Percentiles rank a stretch among this genome's conserved stretches.
Conservation (phyloP, 768 basidiomycete genomes). For the Royoungia palumana region DNA sequence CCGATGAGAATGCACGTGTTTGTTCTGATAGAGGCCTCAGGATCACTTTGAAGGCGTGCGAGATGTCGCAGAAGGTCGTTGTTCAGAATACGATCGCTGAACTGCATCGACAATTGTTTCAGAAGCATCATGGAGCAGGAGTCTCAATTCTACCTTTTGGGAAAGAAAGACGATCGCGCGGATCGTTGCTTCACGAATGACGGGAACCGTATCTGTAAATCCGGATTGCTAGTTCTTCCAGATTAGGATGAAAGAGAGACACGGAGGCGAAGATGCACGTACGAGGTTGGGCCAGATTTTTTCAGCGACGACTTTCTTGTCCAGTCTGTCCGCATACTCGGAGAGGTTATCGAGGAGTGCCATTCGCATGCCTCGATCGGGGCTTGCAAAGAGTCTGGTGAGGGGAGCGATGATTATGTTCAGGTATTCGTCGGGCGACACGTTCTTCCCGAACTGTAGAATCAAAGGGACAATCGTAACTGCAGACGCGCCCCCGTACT, state of each 20-base stretch:
- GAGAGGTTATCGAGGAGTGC: conserved; percentile 83
- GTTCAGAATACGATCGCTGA: conserved; percentile 89
- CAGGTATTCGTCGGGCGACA: conserved; percentile 68
- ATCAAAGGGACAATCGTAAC: conserved; percentile 80
- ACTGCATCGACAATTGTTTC: conserved; percentile 39
- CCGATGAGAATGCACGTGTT: conserved; percentile 97
- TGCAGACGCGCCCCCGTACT: conserved; percentile 76
- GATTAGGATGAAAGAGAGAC: not conserved
- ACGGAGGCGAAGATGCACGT: not conserved
- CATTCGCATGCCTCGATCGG: conserved; percentile 93
- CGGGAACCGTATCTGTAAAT: conserved; percentile 89
- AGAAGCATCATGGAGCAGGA: not conserved
- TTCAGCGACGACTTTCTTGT: conserved; percentile 79
- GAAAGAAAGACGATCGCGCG: conserved; percentile 82
- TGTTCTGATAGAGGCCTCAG: conserved; percentile 93
- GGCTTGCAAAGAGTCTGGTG: conserved; percentile 79
- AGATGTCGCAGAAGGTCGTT: conserved; percentile 93
- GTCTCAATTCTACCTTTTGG: conserved; percentile 57
- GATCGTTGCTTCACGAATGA: conserved; percentile 92
- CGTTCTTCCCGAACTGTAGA: conserved; percentile 70
- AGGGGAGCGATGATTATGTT: conserved; percentile 71
- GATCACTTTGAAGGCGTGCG: conserved; percentile 88
- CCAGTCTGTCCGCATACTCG: conserved; percentile 83
- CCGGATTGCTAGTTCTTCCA: conserved; percentile 73
- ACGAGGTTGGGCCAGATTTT: conserved; percentile 94